Evolutionary conservation across 805 yeast genomes (phyloP), one percentile per base, ranked within the genome.

Genomic region (Lipomyces chichibuensis): DNA sequence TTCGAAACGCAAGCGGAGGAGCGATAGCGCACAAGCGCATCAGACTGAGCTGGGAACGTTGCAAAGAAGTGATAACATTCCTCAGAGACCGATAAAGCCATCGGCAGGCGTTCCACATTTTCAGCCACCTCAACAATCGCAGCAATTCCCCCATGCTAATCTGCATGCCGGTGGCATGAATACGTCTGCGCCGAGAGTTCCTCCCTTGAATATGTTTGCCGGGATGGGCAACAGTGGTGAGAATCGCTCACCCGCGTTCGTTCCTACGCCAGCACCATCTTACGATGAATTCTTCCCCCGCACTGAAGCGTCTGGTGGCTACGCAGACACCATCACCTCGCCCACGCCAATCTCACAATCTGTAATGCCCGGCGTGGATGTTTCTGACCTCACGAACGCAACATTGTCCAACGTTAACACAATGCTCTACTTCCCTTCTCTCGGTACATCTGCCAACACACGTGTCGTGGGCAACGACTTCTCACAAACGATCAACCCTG

Each of bases 1-100:
- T 33, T 14, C 65, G 35, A 51, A 70, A 52, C 56, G 73, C 27
- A 72, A 71, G 57, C 39, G 73, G 43, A 1, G 65, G 25, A 32
- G 49, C 49, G 49, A 17, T n/a, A 17, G 11, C 20, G 23, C 11
- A 8, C 49, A 43, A 23, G 14, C 49, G 20, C 20, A 43, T 17
- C 13, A 17, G 49, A 17, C 9, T 17, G 49, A 43, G 49, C 49
- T 23, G 2, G 6, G 13, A 37, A 43, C 8, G 49, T 23, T 17
- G 49, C 20, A n/a, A n/a, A 43, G 49, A 43, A 43, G 49, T 43
- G 17, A 6, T 37, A 37, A 17, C 17, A 37, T 37, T 37, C 8
- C 49, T 2, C 49, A 43, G 23, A 43, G 49, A 43, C 49, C 23
- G 49, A 43, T 17, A 8, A 43, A 0, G 49, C n/a, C 49, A 7